A percentile compares a stretch with the other conserved stretches of the same genome.
These are phyloP conservation scores for Areca catechu DNA, from an alignment of 176 grass and related monocot species.

Conservation along the genomic window DNA sequence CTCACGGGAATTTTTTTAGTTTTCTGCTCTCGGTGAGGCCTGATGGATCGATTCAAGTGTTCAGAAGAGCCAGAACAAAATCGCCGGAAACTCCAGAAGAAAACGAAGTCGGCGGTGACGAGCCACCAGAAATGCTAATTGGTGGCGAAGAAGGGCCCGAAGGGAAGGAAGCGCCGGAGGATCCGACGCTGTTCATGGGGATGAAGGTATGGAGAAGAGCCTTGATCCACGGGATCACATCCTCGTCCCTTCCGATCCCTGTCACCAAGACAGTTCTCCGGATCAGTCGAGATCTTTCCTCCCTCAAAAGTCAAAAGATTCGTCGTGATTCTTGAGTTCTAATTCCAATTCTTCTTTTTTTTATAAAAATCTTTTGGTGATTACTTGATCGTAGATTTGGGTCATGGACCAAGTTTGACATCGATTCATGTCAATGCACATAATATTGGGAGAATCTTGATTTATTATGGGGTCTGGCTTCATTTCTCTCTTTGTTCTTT, in stretches of 20 bases:
- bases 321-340: no score
- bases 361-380: no score
- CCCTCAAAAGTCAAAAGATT: no score
- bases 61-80: slow-evolving; percentile 51
- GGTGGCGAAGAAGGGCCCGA: slow-evolving; percentile 12
- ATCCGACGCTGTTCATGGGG: slow-evolving; percentile 35
- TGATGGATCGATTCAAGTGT: slow-evolving; percentile 71
- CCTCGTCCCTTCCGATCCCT: slow-evolving; percentile 59
- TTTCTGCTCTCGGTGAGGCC: no score
- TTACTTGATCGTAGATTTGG: background rate
- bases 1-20: no score
- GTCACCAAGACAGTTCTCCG: slow-evolving; percentile 40
- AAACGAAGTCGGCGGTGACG: background rate
- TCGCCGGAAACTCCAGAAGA: slow-evolving; percentile 17
- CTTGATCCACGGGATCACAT: slow-evolving; percentile 55
- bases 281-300: background rate
- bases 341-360: no score
- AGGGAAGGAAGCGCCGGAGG: slow-evolving; percentile 13
- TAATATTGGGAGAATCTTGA: no score
- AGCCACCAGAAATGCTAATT: background rate
- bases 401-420: no score
- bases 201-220: slow-evolving; percentile 61
- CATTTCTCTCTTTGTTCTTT: no score
- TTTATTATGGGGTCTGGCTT: no score
- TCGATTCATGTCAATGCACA: no score